Percentiles rank a stretch among this genome's conserved stretches.
These are phyloP conservation scores for Zarea fungicola DNA, from an alignment of 2,329 filamentous ascomycete genomes.

Conservation along the genomic window DNA sequence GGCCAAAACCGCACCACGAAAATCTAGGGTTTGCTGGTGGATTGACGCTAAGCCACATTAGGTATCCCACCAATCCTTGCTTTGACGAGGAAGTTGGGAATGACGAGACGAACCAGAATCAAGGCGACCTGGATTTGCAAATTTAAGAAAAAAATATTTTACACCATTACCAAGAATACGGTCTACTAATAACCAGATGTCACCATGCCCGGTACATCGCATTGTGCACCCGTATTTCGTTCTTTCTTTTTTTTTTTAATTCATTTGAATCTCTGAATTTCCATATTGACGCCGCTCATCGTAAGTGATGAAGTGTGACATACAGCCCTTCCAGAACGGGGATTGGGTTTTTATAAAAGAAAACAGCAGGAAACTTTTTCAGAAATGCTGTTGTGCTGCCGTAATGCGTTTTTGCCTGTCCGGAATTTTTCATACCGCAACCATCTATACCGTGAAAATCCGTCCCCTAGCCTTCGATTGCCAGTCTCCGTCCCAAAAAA, in stretches of 20 bases:
- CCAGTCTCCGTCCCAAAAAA: conserved; percentile 25
- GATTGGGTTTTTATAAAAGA: conserved; percentile 36
- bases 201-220: neutral
- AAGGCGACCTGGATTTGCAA: neutral
- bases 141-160: neutral
- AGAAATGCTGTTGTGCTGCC: conserved; percentile 23
- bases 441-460: conserved; percentile 17
- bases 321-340: conserved; percentile 57
- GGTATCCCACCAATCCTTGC: conserved; percentile 29
- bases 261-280: conserved; percentile 46
- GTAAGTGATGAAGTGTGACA: conserved; percentile 53
- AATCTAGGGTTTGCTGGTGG: conserved; percentile 42
- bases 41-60: conserved; percentile 34
- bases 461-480: conserved; percentile 17
- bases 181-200: neutral
- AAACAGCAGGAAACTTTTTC: conserved; percentile 49
- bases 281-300: conserved; percentile 64
- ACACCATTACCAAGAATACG: neutral
- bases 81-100: conserved; percentile 12
- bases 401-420: conserved; percentile 29
- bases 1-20: conserved; percentile 33
- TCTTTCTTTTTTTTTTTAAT: conserved; percentile 25
- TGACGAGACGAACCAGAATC: neutral
- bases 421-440: conserved; percentile 24
- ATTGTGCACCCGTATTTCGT: neutral